Conservation (phyloP, 2,329 filamentous ascomycete genomes). For the Claviceps sorghi region DNA sequence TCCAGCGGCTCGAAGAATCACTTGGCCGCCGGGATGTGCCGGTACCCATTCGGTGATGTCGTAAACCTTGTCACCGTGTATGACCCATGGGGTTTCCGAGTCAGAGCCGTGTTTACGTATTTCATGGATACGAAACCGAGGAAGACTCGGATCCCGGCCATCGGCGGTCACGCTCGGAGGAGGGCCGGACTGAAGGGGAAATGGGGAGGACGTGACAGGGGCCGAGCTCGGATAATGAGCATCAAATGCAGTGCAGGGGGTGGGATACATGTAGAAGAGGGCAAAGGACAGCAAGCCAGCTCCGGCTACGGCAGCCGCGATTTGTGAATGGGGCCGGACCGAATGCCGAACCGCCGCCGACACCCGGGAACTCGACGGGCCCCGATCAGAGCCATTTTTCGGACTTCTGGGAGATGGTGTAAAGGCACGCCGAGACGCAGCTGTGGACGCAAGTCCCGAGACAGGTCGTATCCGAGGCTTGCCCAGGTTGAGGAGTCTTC, state of each 20-base stretch:
- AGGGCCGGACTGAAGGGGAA: not conserved
- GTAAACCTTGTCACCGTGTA: constrained; percentile 49
- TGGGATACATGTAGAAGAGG: constrained; percentile 1
- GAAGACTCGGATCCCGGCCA: constrained; percentile 26
- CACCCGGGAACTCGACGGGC: not conserved
- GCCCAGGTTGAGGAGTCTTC: constrained; percentile 4
- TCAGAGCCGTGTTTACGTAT: constrained; percentile 37
- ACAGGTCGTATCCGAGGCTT: not conserved
- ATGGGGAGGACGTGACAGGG: not conserved
- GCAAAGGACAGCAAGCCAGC: constrained; percentile 4
- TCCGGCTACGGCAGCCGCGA: constrained; percentile 5
- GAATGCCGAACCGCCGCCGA: constrained; percentile 5
- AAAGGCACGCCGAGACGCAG: not conserved
- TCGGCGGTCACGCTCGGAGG: constrained; percentile 6
- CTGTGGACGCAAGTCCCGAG: not conserved
- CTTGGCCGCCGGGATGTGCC: constrained; percentile 51
- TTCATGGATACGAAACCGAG: constrained; percentile 35
- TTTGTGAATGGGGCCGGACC: constrained; percentile 3
- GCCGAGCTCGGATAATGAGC: constrained; percentile 4
- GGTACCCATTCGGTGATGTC: constrained; percentile 56
- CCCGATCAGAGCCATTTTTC: not conserved
- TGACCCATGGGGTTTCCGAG: constrained; percentile 46
- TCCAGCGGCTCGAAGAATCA: constrained; percentile 52
- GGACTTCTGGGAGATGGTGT: not conserved
- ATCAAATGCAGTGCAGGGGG: constrained; percentile 4